Base-by-base conservation (phyloP, 495 filamentous ascomycete genomes). In the Penicillium herquei region DNA sequence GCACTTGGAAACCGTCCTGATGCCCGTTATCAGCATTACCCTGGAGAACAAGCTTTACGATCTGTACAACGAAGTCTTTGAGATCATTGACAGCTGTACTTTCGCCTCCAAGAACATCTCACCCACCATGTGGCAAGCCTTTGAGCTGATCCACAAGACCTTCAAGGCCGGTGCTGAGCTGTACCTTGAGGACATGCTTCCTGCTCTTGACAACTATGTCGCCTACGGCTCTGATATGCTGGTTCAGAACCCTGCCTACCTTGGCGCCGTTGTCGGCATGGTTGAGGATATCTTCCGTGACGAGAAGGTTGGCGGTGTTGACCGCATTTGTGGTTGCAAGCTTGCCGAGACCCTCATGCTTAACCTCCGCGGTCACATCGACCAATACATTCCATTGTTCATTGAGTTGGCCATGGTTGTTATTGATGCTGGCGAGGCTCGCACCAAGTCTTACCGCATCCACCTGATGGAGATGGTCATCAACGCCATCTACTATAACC, bases 11-110 rank as follows among this genome's bases (percentile, higher is more conserved):
- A 91, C 90, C 11, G 89, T 98, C 33, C 75, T 98, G 55, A 96
- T 97, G 89, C 94, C 94, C 13, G 93, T 98, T 47, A 96, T 98
- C 62, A 86, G 86, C 52, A 89, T 97, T 55, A 98, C 94, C 1
- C 78, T 98, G 43, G 91, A 97, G 74, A 97, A 98, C 76, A 98
- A 96, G 74, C 84, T 98, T 10, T 97, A 94, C 63, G 88, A 98
- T 73, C 76, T 98, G 1, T 98, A 96, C 71, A 98, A 97, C 66
- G 94, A 98, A 65, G 84, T 97, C 11, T 98, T 98, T 64, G 94
- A 98, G 72, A 98, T 98, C 63, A 95, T 98, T 62, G 94, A 98
- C 69, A 96, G 90, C 79, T 98, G 95, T 75, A 98, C 95, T n/a
- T 98, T 98, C 67, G 87, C 94, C 13, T 92, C 94, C 35, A 98